Base-by-base conservation (phyloP, 345 rosid genomes). In the Hibiscus trionum region DNA sequence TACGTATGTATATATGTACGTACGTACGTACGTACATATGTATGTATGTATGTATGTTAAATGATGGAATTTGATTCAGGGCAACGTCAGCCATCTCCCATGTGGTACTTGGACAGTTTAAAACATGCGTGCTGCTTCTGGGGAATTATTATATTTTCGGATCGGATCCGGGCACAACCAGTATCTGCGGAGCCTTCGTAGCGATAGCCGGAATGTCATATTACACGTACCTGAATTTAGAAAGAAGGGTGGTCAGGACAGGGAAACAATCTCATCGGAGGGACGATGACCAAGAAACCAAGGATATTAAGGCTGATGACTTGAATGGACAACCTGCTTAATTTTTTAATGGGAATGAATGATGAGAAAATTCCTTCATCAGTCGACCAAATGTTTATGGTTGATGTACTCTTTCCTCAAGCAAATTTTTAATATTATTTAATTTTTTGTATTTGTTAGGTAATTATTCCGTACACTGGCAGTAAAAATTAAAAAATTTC, bases 81-180 rank as follows among this genome's bases (percentile, higher is more conserved):
- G 95, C 90, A 52, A 90, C 95, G 11, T 90, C 95, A 58, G 89
- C 95, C 50, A 80, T 82, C 39, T 83, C 95, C 33, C 95, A 87
- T 31, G 92, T 86, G 14, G 90, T 90, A 58, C 89, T 86, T 4
- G 95, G 95, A 72, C 95, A 90, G 75, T 90, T 90, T 83, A 90
- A 90, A 79, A 90, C 95, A 1, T 90, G 95, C n/a, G 77, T 87
- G 56, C 73, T 90, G 55, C 90, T 90, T 72, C 83, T 90, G 3
- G 90, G 92, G 52, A 90, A 86, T 65, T 90, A 72, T 72, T 87
- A 88, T 69, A 50, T 90, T 16, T 87, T 90, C 26, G 73, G 82
- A 37, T 81, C 92, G 29, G 85, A 90, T 73, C 95, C 95, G 1
- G 92, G 95, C 46, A 69, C 63, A 26, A 85, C 85, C 42, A 90